Evolutionary conservation across 1,284 basidiomycete species (phyloP).

Genomic region (Wallemia hederae): DNA sequence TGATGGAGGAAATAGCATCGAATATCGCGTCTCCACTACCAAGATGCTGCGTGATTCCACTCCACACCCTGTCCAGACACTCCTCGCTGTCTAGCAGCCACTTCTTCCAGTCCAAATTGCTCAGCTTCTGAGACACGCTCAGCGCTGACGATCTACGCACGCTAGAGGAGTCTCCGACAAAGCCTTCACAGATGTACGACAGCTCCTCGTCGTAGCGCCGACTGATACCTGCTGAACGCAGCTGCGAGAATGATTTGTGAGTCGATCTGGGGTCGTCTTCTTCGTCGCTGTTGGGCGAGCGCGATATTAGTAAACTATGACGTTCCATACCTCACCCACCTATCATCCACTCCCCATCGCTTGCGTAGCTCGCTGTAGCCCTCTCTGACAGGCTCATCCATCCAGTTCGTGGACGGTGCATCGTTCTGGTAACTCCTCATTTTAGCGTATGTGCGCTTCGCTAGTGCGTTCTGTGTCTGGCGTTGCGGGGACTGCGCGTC

Average conservation of each 20-base stretch:
- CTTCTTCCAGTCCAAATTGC: neutral
- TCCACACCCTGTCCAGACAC: neutral
- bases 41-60: neutral
- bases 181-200: neutral
- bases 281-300: neutral
- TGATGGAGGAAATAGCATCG: neutral
- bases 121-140: neutral
- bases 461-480: neutral
- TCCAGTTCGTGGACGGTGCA: neutral
- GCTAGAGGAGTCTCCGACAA: neutral
- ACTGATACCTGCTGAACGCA: neutral
- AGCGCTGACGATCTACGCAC: neutral
- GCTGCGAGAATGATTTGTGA: neutral
- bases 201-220: neutral
- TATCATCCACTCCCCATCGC: neutral
- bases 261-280: neutral
- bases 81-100: neutral
- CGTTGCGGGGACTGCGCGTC: neutral
- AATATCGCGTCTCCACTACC: neutral
- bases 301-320: neutral
- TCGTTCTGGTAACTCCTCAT: neutral
- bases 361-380: neutral
- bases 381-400: neutral
- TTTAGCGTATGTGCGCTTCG: neutral
- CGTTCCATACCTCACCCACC: neutral